phyloP scores from a whole-genome alignment of 2,329 filamentous ascomycete species.

The Fusarium tjaetaba region DNA sequence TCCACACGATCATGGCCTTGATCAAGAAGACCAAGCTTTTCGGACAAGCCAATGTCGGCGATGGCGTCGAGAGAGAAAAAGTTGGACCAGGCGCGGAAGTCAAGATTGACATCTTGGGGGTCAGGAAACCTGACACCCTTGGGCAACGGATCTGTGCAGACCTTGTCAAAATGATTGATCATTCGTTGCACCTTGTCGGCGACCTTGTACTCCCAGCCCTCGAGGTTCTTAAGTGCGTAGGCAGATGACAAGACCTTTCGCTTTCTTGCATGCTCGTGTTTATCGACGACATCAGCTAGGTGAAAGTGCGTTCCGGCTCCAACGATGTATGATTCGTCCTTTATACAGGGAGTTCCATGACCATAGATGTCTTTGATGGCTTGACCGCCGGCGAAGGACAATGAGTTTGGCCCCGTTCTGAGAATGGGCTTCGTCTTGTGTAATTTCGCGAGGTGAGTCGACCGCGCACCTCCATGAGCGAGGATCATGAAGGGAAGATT shows the following conservation, averaged over 20 bases:
- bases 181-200: constrained; percentile 60
- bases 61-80: constrained; percentile 67
- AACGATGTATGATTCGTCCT: constrained; percentile 58
- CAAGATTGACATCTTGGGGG: constrained; percentile 56
- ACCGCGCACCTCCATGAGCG: constrained; percentile 7
- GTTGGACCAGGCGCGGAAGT: constrained; percentile 61
- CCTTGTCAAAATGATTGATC: constrained; percentile 55
- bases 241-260: constrained; percentile 60
- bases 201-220: constrained; percentile 65
- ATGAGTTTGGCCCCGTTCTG: constrained; percentile 38
- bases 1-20: constrained; percentile 56
- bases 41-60: constrained; percentile 63
- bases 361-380: constrained; percentile 51
- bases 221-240: constrained; percentile 64
- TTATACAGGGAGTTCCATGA: constrained; percentile 60
- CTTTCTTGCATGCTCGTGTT: constrained; percentile 62
- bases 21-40: constrained; percentile 62
- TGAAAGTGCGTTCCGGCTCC: constrained; percentile 60
- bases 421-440: constrained; percentile 54
- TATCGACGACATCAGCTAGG: constrained; percentile 62
- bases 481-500: constrained; percentile 26
- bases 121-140: constrained; percentile 37
- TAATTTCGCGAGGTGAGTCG: constrained; percentile 53
- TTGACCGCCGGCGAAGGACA: constrained; percentile 39
- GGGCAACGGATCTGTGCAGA: constrained; percentile 51